These are phyloP conservation scores for Penicillium sp. DNA, from an alignment of 2,329 filamentous ascomycete species.

Conservation along the genomic window DNA sequence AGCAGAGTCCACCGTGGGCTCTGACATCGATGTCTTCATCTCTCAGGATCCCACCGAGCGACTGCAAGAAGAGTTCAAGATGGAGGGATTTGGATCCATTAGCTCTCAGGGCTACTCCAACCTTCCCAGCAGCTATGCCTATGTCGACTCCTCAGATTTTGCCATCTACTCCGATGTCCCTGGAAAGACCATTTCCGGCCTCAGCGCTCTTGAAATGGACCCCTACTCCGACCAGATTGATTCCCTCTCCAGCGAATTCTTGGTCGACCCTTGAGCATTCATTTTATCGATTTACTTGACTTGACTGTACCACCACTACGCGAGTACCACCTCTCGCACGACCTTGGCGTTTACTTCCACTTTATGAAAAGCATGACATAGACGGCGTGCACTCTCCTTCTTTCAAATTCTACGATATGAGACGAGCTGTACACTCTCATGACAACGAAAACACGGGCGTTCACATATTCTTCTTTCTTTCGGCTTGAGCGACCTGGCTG, in stretches of 20 bases:
- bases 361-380: slow-evolving; percentile 12
- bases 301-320: neutral
- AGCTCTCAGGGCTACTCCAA: slow-evolving; percentile 25
- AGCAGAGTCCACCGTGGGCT: slow-evolving; percentile 33
- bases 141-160: slow-evolving; percentile 29
- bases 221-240: slow-evolving; percentile 40
- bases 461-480: slow-evolving; percentile 5
- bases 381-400: slow-evolving; percentile 11
- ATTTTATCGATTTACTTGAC: neutral
- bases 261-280: slow-evolving; percentile 29
- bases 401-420: slow-evolving; percentile 19
- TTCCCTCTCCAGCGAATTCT: slow-evolving; percentile 40
- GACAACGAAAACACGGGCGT: slow-evolving; percentile 20
- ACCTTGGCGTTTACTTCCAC: slow-evolving; percentile 2
- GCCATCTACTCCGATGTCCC: slow-evolving; percentile 30
- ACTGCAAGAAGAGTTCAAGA: slow-evolving; percentile 32
- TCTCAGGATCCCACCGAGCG: slow-evolving; percentile 31
- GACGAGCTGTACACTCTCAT: slow-evolving; percentile 26
- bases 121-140: slow-evolving; percentile 28
- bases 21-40: slow-evolving; percentile 44
- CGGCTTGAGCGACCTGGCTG: slow-evolving; percentile 1
- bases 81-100: slow-evolving; percentile 21
- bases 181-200: slow-evolving; percentile 31
- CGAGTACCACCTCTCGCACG: neutral
- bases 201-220: slow-evolving; percentile 30